Evolutionary conservation across 768 basidiomycete species (phyloP).

Genomic region (Leucosporidium yakuticum): DNA sequence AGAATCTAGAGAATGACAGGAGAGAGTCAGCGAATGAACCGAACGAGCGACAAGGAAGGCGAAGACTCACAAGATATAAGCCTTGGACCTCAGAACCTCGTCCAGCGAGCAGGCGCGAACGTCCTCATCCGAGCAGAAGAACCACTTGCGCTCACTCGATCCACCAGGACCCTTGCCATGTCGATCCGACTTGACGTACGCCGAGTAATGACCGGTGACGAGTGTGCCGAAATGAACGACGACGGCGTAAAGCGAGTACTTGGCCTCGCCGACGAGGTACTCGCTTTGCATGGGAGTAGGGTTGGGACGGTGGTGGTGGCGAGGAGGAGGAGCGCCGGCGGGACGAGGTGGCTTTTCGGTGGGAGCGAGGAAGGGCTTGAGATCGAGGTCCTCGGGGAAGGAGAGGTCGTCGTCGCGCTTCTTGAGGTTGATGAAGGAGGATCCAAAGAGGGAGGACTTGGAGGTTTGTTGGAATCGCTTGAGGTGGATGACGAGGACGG

Average conservation of each 20-base stretch:
- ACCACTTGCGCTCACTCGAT: constrained; percentile 65
- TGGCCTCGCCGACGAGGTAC: constrained; percentile 7
- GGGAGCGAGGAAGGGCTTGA: constrained; percentile 81
- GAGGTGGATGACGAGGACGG: constrained; percentile 82
- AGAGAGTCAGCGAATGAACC: too few species aligned
- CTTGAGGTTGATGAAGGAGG: constrained; percentile 55
- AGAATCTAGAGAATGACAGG: too few species aligned
- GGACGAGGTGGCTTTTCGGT: constrained; percentile 41
- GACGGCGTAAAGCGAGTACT: constrained; percentile 34
- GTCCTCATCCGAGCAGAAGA: constrained; percentile 81
- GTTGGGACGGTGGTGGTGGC: not conserved
- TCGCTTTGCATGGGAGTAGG: not conserved
- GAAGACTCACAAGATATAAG: constrained; percentile 66
- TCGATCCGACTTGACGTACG: constrained; percentile 28
- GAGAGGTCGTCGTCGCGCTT: constrained; percentile 86
- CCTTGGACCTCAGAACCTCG: constrained; percentile 83
- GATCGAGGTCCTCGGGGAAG: constrained; percentile 79
- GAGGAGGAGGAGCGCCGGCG: not conserved
- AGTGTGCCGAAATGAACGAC: constrained; percentile 34
- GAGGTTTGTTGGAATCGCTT: constrained; percentile 87
- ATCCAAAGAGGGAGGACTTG: constrained; percentile 47
- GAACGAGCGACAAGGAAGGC: not conserved
- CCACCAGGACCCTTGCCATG: constrained; percentile 37
- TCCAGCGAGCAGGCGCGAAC: constrained; percentile 75
- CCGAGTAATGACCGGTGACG: constrained; percentile 23